Conservation (phyloP, 2,329 filamentous ascomycete species). For the Fusarium sp. region DNA sequence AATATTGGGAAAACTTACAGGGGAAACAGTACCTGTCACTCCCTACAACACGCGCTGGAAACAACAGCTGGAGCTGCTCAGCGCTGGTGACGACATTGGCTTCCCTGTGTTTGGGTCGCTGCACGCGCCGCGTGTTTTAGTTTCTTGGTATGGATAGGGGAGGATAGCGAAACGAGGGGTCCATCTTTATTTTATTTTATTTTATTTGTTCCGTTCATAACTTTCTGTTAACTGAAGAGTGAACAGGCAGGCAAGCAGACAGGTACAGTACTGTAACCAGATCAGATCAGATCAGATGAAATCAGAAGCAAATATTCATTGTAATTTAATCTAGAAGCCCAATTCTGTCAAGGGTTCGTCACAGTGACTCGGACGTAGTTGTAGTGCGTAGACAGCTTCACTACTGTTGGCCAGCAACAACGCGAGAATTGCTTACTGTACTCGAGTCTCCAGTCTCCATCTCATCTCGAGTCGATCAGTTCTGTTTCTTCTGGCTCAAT, state of each 20-base stretch:
- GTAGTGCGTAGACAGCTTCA: slow-evolving; percentile 17
- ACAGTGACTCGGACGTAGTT: slow-evolving; percentile 18
- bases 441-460: not conserved
- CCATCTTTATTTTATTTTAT: slow-evolving; percentile 19
- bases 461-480: slow-evolving; percentile 28
- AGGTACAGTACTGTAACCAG: not conserved
- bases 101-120: slow-evolving; percentile 7
- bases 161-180: slow-evolving; percentile 17
- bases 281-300: slow-evolving; percentile 15
- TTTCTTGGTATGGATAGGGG: slow-evolving; percentile 12
- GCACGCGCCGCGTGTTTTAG: slow-evolving; percentile 36
- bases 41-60: slow-evolving; percentile 21
- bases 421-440: slow-evolving; percentile 29
- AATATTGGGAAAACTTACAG: slow-evolving; percentile 12
- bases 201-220: not conserved
- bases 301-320: not conserved
- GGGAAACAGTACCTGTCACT: not conserved
- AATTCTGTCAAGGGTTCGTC: slow-evolving; percentile 17
- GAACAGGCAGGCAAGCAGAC: not conserved
- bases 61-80: slow-evolving; percentile 12
- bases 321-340: not conserved
- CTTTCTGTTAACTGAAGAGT: not conserved
- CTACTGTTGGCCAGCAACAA: slow-evolving; percentile 36
- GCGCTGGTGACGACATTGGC: slow-evolving; percentile 35
- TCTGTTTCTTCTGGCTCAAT: slow-evolving; percentile 23